Conservation (phyloP, 164 flowering plant species). For the Akebia trifoliata region DNA sequence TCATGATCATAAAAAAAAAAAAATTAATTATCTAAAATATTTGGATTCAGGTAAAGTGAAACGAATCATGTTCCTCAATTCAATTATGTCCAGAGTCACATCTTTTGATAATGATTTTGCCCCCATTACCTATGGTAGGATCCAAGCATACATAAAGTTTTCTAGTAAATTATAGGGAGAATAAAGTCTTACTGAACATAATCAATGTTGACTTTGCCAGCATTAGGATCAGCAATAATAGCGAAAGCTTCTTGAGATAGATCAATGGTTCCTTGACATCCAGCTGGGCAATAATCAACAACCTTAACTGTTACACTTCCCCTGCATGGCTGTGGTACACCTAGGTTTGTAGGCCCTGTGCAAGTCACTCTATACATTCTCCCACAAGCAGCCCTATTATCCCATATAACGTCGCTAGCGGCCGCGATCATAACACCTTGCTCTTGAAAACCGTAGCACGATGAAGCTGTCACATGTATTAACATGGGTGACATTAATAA, state of each 20-base stretch:
- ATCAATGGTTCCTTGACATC: too few relatives aligned
- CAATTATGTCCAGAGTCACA: background rate
- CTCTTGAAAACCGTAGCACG: constrained; percentile 30
- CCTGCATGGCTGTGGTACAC: constrained; percentile 25
- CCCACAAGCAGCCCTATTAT: constrained; percentile 29
- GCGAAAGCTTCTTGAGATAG: too few relatives aligned
- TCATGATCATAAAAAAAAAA: too few relatives aligned
- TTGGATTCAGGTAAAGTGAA: too few relatives aligned
- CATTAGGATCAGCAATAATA: too few relatives aligned
- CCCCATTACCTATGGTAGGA: constrained; percentile 16
- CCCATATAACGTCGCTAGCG: constrained; percentile 23
- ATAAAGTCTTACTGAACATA: too few relatives aligned
- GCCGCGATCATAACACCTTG: constrained; percentile 35
- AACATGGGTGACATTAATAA: too few relatives aligned
- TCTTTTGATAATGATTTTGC: background rate
- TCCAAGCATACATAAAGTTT: background rate
- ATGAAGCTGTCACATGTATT: constrained; percentile 22
- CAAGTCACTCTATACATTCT: constrained; percentile 26
- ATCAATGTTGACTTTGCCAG: too few relatives aligned
- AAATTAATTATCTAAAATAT: too few relatives aligned
- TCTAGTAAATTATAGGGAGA: background rate
- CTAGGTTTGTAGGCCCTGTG: constrained; percentile 22
- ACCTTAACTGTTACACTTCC: too few relatives aligned
- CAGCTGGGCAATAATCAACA: too few relatives aligned
- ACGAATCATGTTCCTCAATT: too few relatives aligned